These are phyloP conservation scores for Fragaria ananassa DNA, from an alignment of 306 rosid species.

Conservation along the genomic window DNA sequence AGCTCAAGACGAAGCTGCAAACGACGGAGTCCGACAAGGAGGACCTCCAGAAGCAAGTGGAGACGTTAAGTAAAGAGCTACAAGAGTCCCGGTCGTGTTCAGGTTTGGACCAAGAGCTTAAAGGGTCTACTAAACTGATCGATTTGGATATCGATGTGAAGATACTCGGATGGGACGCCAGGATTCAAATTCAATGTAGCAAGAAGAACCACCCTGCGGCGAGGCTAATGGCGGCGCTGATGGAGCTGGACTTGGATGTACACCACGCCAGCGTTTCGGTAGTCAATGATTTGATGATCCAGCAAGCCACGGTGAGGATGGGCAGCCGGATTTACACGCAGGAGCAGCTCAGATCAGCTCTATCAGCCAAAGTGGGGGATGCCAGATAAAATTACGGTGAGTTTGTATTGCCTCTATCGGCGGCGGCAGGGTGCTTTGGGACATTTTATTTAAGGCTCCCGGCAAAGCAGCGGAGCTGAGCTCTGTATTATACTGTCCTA, in stretches of 20 bases:
- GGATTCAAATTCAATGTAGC: conserved; percentile 79
- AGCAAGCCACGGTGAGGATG: conserved; percentile 93
- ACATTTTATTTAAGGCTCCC: conserved; percentile 62
- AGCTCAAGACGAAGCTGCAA: conserved; percentile 71
- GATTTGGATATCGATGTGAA: conserved; percentile 84
- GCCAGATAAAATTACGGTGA: conserved; percentile 21
- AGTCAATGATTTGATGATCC: conserved; percentile 89
- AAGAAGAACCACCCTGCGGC: conserved; percentile 95
- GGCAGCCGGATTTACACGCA: conserved; percentile 77
- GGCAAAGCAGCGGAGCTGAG: conserved; percentile 27
- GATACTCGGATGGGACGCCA: conserved; percentile 92
- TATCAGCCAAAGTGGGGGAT: conserved; percentile 61
- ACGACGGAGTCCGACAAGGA: conserved; percentile 53
- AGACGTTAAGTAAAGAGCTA: conserved; percentile 50
- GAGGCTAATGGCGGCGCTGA: conserved; percentile 75
- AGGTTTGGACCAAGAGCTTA: conserved; percentile 35
- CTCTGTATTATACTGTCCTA: conserved; percentile 38
- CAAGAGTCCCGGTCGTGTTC: conserved; percentile 28
- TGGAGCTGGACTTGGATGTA: conserved; percentile 88
- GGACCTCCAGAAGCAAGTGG: conserved; percentile 60
- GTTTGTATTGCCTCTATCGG: conserved; percentile 4
- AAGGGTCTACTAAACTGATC: conserved; percentile 28
- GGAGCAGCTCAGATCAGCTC: conserved; percentile 75
- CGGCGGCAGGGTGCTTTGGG: conserved; percentile 39
- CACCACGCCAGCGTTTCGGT: conserved; percentile 89